These are phyloP conservation scores for Psilocybe tampanensis DNA, from an alignment of 768 basidiomycete genomes.

Conservation along the genomic window DNA sequence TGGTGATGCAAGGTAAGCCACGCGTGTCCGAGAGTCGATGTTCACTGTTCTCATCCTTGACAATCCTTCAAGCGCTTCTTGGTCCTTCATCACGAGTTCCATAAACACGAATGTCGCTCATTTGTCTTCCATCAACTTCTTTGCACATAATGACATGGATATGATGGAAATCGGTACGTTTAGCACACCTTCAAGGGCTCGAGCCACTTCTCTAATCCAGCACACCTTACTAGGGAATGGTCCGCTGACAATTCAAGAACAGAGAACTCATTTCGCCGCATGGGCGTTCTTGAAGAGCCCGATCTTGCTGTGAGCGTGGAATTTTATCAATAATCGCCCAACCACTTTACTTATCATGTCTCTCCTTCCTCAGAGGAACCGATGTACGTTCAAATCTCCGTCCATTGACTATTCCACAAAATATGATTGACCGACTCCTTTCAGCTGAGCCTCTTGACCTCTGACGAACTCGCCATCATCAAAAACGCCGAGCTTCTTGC, in stretches of 20 bases:
- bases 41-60: not conserved
- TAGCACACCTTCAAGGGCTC: not conserved
- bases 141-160: conserved; percentile 59
- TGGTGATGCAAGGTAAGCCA: conserved; percentile 14
- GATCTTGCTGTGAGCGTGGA: conserved; percentile 44
- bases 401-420: conserved; percentile 7
- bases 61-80: conserved; percentile 36
- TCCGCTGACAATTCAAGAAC: conserved; percentile 46
- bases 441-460: conserved; percentile 43
- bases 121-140: conserved; percentile 45
- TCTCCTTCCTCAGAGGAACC: conserved; percentile 33
- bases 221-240: conserved; percentile 42
- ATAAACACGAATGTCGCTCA: conserved; percentile 45
- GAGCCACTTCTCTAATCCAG: not conserved
- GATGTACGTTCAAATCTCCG: conserved; percentile 30
- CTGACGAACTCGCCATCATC: conserved; percentile 48
- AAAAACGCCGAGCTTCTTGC: conserved; percentile 54
- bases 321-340: not conserved
- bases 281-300: conserved; percentile 61
- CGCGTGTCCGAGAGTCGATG: too few relatives aligned
- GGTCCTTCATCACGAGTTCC: conserved; percentile 51
- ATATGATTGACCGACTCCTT: not conserved
- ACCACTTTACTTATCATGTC: not conserved
- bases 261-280: conserved; percentile 57
- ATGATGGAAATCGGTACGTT: conserved; percentile 50